Evolutionary conservation across 495 filamentous ascomycete genomes (phyloP), one percentile per base, ranked within the genome.

Genomic region (Articulospora tetracladia): DNA sequence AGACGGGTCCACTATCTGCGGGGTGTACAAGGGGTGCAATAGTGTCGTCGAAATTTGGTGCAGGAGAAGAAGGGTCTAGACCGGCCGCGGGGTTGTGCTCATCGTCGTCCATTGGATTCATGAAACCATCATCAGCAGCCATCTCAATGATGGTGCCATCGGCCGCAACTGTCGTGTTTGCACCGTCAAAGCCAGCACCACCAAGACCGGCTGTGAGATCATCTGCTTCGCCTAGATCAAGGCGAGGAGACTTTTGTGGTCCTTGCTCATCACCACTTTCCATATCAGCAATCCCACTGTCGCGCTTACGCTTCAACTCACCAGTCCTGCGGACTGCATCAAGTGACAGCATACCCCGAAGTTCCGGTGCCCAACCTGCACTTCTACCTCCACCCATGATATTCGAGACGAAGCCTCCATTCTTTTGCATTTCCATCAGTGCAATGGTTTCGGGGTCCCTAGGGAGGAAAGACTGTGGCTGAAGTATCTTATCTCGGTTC

Each of bases 301-400:
- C 94, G 39, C 94, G 86, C 80, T 98, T 98, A 55, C 95, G 77
- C 82, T 98, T 98, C 49, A 94, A 79, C 39, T 94, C 91, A 49
- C 90, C 88, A 13, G 86, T 80, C 50, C 83, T 84, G 57, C 86
- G 83, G 19, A 97, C 83, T 11, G 88, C 82, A 59, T 93, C 90
- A 30, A 97, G 77, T 32, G 91, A 93, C 24, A 97, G 72, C 54
- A 98, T 79, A 10, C 86, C 90, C 61, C 90, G 86, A 6, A 98
- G 82, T 72, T 98, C 94, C 2, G 93, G 94, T 13, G 94, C 94
- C 91, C 90, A 96, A 24, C 82, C 84, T 62, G 80, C 81, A 55
- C 85, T 87, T 59, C 89, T 86, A 20, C 85, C 88, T 57, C 91
- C 88, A 13, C 89, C 85, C 68, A 97, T 83, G 56, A 91, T 83